Evolutionary conservation across 345 rosid genomes (phyloP).

Genomic region (Salix viminalis): DNA sequence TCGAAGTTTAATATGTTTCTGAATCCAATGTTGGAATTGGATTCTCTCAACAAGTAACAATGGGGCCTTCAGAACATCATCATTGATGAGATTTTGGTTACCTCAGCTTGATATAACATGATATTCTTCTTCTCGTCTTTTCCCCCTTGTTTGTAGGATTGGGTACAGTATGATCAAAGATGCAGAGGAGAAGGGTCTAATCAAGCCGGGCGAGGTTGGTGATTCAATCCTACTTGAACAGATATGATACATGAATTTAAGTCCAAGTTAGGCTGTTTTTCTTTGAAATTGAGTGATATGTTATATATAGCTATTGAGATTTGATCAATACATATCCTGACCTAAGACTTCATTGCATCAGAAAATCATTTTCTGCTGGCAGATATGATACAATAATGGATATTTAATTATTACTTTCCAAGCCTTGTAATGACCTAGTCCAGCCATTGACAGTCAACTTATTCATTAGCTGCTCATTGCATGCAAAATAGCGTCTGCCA

Average conservation of each 20-base stretch:
- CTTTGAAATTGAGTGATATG: neutral
- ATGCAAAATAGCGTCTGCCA: neutral
- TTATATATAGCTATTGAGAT: neutral
- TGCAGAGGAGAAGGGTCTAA: conserved; percentile 73
- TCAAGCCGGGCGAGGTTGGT: conserved; percentile 63
- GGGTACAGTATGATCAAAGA: conserved; percentile 73
- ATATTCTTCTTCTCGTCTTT: neutral
- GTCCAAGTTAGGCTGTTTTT: neutral
- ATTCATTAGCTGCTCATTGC: neutral
- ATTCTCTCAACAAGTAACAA: neutral
- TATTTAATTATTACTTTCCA: neutral
- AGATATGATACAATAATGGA: neutral
- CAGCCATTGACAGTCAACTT: neutral
- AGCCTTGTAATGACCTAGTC: neutral
- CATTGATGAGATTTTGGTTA: neutral
- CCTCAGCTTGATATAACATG: neutral
- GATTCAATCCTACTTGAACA: neutral
- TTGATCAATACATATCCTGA: neutral
- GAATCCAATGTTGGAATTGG: neutral
- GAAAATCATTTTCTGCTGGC: neutral
- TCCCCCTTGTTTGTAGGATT: conserved; percentile 36
- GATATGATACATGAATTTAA: neutral
- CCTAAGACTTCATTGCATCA: neutral
- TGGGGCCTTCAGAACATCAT: neutral
- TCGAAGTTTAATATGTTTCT: neutral